Evolutionary conservation across 164 flowering plant genomes (phyloP).

Genomic region (Malania oleifera): DNA sequence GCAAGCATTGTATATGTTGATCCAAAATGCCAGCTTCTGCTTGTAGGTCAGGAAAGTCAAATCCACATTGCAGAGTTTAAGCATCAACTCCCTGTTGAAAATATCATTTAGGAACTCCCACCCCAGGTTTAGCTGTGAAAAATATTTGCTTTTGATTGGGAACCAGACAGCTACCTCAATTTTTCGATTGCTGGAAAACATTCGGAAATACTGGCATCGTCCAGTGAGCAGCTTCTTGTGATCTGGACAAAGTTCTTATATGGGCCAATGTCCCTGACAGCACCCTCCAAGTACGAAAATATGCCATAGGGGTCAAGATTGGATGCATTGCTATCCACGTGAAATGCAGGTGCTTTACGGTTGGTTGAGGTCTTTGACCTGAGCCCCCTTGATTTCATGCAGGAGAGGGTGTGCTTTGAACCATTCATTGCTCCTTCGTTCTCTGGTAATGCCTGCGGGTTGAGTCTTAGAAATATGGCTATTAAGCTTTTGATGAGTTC

Average conservation of each 20-base stretch:
- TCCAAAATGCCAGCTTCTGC: constrained; percentile 94
- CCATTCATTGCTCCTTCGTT: constrained; percentile 32
- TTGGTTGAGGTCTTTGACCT: constrained; percentile 43
- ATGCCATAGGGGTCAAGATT: constrained; percentile 56
- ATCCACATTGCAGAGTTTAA: constrained; percentile 52
- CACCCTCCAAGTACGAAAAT: constrained; percentile 34
- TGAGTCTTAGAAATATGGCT: constrained; percentile 58
- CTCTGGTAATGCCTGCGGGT: constrained; percentile 30
- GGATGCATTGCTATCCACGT: constrained; percentile 21
- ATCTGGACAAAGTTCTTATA: constrained; percentile 62
- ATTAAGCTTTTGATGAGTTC: constrained; percentile 68
- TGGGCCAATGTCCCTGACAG: constrained; percentile 47
- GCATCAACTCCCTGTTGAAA: constrained; percentile 54
- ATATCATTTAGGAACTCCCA: not conserved
- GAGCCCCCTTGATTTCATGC: constrained; percentile 57
- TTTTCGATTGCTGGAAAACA: constrained; percentile 35
- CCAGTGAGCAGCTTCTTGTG: constrained; percentile 48
- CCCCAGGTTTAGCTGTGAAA: not conserved
- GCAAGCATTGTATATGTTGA: constrained; percentile 81
- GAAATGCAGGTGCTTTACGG: constrained; percentile 36
- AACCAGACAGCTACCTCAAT: constrained; percentile 39
- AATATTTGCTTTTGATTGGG: too few relatives aligned
- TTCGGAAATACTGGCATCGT: constrained; percentile 34
- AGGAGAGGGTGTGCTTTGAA: constrained; percentile 49
- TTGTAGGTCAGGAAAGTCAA: constrained; percentile 64